Conservation (phyloP, 139 green algal species). For the Closterium sp. region DNA sequence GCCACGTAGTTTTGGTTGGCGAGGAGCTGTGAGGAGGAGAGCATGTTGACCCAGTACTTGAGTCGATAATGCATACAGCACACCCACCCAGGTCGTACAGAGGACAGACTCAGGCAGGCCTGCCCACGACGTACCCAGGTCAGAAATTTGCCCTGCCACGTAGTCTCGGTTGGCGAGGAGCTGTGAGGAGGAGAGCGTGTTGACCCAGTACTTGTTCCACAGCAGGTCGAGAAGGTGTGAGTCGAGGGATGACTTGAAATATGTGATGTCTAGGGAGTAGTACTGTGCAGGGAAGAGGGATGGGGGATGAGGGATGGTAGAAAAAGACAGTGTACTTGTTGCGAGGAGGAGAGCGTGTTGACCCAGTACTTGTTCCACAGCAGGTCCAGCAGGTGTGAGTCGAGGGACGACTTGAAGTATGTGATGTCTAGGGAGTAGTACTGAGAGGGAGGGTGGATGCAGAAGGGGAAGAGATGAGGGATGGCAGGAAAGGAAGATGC, state of each 20-base stretch:
- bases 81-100: too few species aligned
- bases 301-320: background rate
- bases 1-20: too few species aligned
- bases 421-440: constrained; percentile 65
- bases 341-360: constrained; percentile 78
- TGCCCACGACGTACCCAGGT: too few species aligned
- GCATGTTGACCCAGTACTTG: too few species aligned
- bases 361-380: constrained; percentile 95
- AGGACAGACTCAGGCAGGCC: too few species aligned
- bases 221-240: constrained; percentile 81
- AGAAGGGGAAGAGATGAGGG: too few species aligned
- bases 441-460: too few species aligned
- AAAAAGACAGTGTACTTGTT: background rate
- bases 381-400: constrained; percentile 54
- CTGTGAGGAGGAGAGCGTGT: constrained; percentile 79
- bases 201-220: constrained; percentile 96
- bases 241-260: constrained; percentile 92
- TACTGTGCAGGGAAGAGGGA: constrained; percentile 54
- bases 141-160: constrained; percentile 74
- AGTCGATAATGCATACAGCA: too few species aligned
- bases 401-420: constrained; percentile 82
- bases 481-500: too few species aligned
- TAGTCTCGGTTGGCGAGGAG: constrained; percentile 77
- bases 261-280: constrained; percentile 75
- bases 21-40: too few species aligned